Conservation (phyloP, 208 protist genomes). For the Trypanosoma avium region DNA sequence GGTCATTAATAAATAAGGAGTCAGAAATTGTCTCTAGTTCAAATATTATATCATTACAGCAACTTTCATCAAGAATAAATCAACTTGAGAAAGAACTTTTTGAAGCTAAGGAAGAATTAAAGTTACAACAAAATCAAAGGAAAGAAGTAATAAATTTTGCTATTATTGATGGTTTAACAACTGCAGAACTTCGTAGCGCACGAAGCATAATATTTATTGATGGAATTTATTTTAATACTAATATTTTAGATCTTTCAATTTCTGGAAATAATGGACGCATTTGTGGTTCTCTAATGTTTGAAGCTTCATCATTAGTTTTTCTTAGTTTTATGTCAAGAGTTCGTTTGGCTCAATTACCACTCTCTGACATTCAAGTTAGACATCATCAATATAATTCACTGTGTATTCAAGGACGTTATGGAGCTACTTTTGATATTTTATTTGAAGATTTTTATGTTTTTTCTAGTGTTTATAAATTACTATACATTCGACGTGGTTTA, state of each 20-base stretch:
- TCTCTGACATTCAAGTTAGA: conserved; percentile 9
- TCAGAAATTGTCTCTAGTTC: background rate
- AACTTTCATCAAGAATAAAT: conserved; percentile 15
- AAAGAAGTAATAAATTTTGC: conserved; percentile 1
- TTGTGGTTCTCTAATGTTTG: conserved; percentile 16
- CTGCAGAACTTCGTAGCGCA: conserved; percentile 17
- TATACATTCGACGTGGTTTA: conserved; percentile 14
- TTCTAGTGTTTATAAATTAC: conserved; percentile 21
- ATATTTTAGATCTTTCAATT: background rate
- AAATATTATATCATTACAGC: conserved; percentile 1
- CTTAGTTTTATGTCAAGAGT: conserved; percentile 24
- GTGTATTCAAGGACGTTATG: conserved; percentile 12
- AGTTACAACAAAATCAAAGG: background rate
- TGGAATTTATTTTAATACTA: conserved; percentile 24
- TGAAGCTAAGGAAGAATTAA: conserved; percentile 8
- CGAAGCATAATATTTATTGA: conserved; percentile 34
- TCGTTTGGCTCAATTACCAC: conserved; percentile 19
- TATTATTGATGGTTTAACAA: conserved; percentile 14
- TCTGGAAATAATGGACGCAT: background rate
- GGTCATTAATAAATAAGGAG: background rate
- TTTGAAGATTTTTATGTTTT: conserved; percentile 17
- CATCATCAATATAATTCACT: conserved; percentile 3
- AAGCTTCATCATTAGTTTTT: conserved; percentile 14
- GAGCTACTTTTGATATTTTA: conserved; percentile 13
- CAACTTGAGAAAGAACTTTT: conserved; percentile 23